phyloP scores from a whole-genome alignment of 2,329 filamentous ascomycete genomes.

The Orbilia blumenaviensis region DNA sequence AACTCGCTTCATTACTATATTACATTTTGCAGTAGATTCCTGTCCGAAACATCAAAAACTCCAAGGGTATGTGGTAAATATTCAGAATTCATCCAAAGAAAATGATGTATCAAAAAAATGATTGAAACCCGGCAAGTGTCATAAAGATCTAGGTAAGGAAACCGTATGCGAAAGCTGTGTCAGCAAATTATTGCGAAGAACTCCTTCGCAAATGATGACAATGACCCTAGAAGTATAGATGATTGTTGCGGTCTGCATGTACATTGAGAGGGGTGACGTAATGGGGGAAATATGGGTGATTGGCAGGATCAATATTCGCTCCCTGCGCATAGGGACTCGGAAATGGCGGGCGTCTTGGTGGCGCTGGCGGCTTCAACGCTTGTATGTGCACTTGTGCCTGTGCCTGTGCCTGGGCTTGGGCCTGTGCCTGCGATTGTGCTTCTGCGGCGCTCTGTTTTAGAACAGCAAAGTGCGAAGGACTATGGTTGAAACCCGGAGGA shows the following conservation, averaged over 20 bases:
- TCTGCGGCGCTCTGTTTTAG: slow-evolving; percentile 42
- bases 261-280: slow-evolving; percentile 48
- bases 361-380: slow-evolving; percentile 21
- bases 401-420: background rate
- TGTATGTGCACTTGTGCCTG: slow-evolving; percentile 20
- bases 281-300: slow-evolving; percentile 48
- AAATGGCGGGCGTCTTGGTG: slow-evolving; percentile 44
- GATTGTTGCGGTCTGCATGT: slow-evolving; percentile 38
- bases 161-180: background rate
- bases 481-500: slow-evolving; percentile 57
- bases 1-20: slow-evolving; percentile 42
- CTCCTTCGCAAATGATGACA: background rate
- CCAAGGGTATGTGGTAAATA: slow-evolving; percentile 41
- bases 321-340: slow-evolving; percentile 48
- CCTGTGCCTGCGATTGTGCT: background rate
- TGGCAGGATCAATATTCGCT: slow-evolving; percentile 46
- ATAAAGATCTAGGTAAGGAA: slow-evolving; percentile 11
- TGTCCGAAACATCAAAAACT: slow-evolving; percentile 28
- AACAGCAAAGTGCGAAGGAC: slow-evolving; percentile 54
- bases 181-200: slow-evolving; percentile 3
- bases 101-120: slow-evolving; percentile 2
- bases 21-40: slow-evolving; percentile 15
- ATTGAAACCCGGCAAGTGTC: background rate
- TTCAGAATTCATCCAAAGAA: slow-evolving; percentile 23
- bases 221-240: slow-evolving; percentile 25